These are phyloP conservation scores for Myriosclerotinia scirpicola DNA, from an alignment of 2,329 filamentous ascomycete species.

Conservation along the genomic window DNA sequence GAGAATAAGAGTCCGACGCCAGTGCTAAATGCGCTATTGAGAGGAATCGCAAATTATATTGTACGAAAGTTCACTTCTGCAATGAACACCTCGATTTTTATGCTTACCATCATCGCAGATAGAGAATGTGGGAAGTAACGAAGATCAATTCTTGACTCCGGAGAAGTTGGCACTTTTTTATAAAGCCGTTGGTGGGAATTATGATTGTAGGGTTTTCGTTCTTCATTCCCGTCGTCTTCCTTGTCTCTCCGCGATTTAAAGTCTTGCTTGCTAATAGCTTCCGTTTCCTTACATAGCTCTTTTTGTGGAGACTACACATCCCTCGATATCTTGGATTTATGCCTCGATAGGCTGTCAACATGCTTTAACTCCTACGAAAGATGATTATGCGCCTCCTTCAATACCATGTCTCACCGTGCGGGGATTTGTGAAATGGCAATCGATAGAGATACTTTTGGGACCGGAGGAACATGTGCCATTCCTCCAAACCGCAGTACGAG, in stretches of 20 bases:
- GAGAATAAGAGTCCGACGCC: slow-evolving; percentile 66
- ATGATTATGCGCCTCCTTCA: slow-evolving; percentile 71
- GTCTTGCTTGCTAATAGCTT: slow-evolving; percentile 26
- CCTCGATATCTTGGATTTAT: slow-evolving; percentile 87
- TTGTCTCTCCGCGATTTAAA: slow-evolving; percentile 20
- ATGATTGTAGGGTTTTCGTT: slow-evolving; percentile 54
- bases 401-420: slow-evolving; percentile 79
- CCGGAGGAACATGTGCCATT: slow-evolving; percentile 87
- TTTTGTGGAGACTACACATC: slow-evolving; percentile 72
- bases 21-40: slow-evolving; percentile 65
- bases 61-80: slow-evolving; percentile 50
- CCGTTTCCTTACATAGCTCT: slow-evolving; percentile 51
- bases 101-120: slow-evolving; percentile 46
- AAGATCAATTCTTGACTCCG: slow-evolving; percentile 57
- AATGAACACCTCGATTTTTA: neutral
- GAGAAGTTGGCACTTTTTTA: slow-evolving; percentile 76
- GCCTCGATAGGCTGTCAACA: slow-evolving; percentile 89
- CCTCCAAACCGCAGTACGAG: slow-evolving; percentile 74
- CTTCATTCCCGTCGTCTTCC: slow-evolving; percentile 1
- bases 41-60: slow-evolving; percentile 68
- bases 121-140: slow-evolving; percentile 57
- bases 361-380: slow-evolving; percentile 69
- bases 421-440: slow-evolving; percentile 93
- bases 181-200: slow-evolving; percentile 70
- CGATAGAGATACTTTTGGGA: slow-evolving; percentile 81